phyloP scores from a whole-genome alignment of 106 monocot genomes.

The Platanthera guangdongensis region DNA sequence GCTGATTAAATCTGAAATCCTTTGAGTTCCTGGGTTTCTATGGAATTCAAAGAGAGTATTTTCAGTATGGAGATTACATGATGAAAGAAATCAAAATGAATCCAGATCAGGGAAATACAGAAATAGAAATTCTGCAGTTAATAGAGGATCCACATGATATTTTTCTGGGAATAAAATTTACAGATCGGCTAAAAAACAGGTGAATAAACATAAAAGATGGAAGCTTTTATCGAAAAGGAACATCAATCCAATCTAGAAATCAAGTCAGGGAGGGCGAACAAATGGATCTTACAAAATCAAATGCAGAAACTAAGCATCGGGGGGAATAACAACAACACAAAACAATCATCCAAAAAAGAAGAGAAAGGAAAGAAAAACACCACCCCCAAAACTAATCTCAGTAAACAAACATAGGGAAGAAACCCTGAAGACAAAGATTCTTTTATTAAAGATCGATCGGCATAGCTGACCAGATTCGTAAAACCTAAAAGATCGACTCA shows the following conservation, averaged over 20 bases:
- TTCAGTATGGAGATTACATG: background rate
- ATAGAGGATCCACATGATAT: background rate
- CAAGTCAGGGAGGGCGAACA: background rate
- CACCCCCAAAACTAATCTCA: background rate
- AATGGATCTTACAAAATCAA: slow-evolving; percentile 6
- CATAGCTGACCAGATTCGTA: background rate
- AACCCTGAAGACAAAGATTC: background rate
- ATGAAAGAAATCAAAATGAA: background rate
- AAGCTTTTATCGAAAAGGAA: background rate
- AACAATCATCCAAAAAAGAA: background rate
- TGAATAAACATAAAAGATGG: background rate
- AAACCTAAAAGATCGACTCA: background rate
- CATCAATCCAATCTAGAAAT: background rate
- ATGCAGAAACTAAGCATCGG: background rate
- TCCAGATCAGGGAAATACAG: background rate
- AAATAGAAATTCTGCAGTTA: background rate
- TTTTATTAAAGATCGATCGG: background rate
- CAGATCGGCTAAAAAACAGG: background rate
- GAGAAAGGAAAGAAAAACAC: background rate
- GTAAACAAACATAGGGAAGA: background rate
- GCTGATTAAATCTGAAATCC: background rate
- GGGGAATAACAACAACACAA: background rate
- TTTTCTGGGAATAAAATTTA: background rate
- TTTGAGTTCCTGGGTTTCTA: background rate
- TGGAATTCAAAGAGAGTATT: background rate